These are phyloP conservation scores for Eragrostis tef DNA, from an alignment of 202 grass and related monocot species.

Conservation along the genomic window DNA sequence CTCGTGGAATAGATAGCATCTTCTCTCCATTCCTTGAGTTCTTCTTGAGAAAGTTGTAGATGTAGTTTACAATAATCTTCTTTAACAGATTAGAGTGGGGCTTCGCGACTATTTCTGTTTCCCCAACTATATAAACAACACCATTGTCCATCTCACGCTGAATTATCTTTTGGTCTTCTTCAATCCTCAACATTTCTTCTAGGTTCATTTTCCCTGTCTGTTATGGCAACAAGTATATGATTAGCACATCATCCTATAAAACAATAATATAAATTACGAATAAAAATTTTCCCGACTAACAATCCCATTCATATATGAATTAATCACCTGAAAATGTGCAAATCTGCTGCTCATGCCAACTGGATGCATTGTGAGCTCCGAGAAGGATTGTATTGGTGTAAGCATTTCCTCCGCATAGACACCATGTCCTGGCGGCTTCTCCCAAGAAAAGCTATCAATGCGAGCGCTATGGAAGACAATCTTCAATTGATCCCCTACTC, in stretches of 20 bases:
- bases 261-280: background rate
- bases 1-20: slow-evolving; percentile 55
- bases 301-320: background rate
- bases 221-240: background rate
- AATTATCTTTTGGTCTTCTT: slow-evolving; percentile 61
- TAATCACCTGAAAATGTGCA: slow-evolving; percentile 45
- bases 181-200: slow-evolving; percentile 58
- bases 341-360: slow-evolving; percentile 44
- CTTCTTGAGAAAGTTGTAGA: slow-evolving; percentile 58
- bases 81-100: slow-evolving; percentile 53
- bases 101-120: slow-evolving; percentile 57
- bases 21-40: slow-evolving; percentile 66
- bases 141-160: slow-evolving; percentile 58
- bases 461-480: slow-evolving; percentile 47
- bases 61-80: slow-evolving; percentile 53
- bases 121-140: slow-evolving; percentile 63
- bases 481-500: slow-evolving; percentile 4
- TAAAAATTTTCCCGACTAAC: background rate
- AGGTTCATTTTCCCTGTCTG: slow-evolving; percentile 41
- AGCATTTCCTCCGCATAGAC: slow-evolving; percentile 59
- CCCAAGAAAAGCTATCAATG: slow-evolving; percentile 43
- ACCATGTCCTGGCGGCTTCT: slow-evolving; percentile 21
- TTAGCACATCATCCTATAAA: background rate
- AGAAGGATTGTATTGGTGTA: slow-evolving; percentile 53
- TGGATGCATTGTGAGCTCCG: slow-evolving; percentile 55